Conservation (phyloP, 805 yeast genomes). For the Starmera dryadoides region DNA sequence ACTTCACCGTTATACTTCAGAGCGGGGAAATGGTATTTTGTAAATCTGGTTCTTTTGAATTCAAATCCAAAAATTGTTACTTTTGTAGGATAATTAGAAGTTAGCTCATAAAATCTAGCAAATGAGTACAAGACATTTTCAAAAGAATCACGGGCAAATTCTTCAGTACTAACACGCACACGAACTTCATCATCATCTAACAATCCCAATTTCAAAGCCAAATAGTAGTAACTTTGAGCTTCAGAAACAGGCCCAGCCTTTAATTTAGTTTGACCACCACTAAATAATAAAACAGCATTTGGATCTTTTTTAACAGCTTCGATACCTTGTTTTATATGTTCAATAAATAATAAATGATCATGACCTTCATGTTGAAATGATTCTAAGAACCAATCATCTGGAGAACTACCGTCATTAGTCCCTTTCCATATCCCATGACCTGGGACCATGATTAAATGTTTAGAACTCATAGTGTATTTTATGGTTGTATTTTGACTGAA, state of each 20-base stretch:
- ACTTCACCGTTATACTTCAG: slow-evolving; percentile 26
- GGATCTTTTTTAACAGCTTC: slow-evolving; percentile 24
- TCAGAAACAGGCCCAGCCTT: slow-evolving; percentile 52
- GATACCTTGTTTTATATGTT: slow-evolving; percentile 48
- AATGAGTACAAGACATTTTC: slow-evolving; percentile 66
- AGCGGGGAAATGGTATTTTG: slow-evolving; percentile 46
- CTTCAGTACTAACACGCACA: slow-evolving; percentile 43
- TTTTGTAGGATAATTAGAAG: slow-evolving; percentile 38
- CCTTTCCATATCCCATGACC: slow-evolving; percentile 59
- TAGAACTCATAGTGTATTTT: background rate
- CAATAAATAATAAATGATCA: slow-evolving; percentile 59
- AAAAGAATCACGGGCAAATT: slow-evolving; percentile 71
- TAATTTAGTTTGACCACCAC: slow-evolving; percentile 70
- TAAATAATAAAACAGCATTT: slow-evolving; percentile 34
- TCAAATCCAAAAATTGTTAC: slow-evolving; percentile 67
- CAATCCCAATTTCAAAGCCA: slow-evolving; percentile 29
- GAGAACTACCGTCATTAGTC: slow-evolving; percentile 35
- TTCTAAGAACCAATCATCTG: slow-evolving; percentile 59
- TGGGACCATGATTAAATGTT: slow-evolving; percentile 42
- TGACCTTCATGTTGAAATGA: slow-evolving; percentile 62
- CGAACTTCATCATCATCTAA: slow-evolving; percentile 2
- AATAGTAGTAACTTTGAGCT: slow-evolving; percentile 45
- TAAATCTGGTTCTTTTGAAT: slow-evolving; percentile 59
- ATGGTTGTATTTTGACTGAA: background rate
- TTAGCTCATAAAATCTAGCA: slow-evolving; percentile 41